These are phyloP conservation scores for Phalaenopsis aphrodite DNA, from an alignment of 106 monocot species.

Conservation along the genomic window DNA sequence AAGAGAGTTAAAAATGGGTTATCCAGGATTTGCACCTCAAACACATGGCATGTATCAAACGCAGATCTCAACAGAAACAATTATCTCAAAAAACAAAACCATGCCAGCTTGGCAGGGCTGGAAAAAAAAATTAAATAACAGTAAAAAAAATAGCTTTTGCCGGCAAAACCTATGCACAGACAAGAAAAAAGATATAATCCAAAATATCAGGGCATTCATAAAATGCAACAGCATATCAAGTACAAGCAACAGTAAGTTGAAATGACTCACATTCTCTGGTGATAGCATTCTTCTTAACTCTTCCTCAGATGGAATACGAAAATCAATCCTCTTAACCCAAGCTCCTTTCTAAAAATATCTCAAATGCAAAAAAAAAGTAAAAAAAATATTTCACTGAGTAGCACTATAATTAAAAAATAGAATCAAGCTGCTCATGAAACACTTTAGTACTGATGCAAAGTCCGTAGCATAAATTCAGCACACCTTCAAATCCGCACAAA, in stretches of 20 bases:
- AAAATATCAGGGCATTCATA: neutral
- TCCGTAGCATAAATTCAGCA: neutral
- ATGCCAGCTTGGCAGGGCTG: no score
- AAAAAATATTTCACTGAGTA: neutral
- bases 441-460: neutral
- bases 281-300: slow-evolving; percentile 77
- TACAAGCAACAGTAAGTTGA: neutral
- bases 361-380: neutral
- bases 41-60: no score
- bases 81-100: no score
- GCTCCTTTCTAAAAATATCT: slow-evolving; percentile 38
- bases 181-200: no score
- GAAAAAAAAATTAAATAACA: no score
- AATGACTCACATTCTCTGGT: slow-evolving; percentile 80
- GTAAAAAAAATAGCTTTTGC: no score
- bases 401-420: neutral
- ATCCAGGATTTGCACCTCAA: no score
- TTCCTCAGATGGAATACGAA: slow-evolving; percentile 76
- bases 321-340: slow-evolving; percentile 66
- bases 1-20: no score
- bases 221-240: neutral
- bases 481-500: slow-evolving; percentile 88
- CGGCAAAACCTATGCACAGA: no score
- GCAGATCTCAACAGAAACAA: no score
- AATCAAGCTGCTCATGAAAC: neutral